Base-by-base conservation (phyloP, 495 filamentous ascomycete genomes). In the Penicillium turbatum region DNA sequence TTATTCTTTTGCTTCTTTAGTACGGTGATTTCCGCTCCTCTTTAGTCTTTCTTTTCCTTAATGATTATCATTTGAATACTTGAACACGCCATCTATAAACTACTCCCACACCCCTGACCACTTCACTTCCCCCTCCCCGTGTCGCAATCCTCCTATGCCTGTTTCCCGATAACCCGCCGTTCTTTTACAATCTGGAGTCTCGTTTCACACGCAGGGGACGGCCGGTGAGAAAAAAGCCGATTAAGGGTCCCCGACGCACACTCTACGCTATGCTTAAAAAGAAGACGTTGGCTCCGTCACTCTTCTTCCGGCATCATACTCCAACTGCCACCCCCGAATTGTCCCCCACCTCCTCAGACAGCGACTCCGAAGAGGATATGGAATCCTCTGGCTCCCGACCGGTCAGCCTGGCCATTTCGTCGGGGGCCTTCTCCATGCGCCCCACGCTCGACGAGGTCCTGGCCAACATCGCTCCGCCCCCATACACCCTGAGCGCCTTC, bases 401-500 rank as follows among this genome's bases (percentile, higher is more conserved):
- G 19, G 69, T 82, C 52, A 87, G 82, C 70, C 73, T 88, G 45
- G 70, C 80, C 30, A 82, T 85, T 70, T 78, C 82, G 26, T 56
- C 71, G 34, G 83, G 83, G 55, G 80, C 81, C 32, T 88, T 84
- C 58, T 86, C 84, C 16, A 86, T 87, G 65, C 80, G 87, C 54
- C 95, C 95, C 13, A 88, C 89, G 29, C 73, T 99, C 43, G 75
- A 85, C 43, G 92, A 97, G 57, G 90, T 99, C 12, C 80, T 99
- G 39, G 83, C 88, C 35, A 91, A 96, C 64, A 82, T 82, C 19
- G 88, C 95, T 48, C 86, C 89, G 0, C 85, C 90, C 35, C 95
- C 95, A 59, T 97, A 92, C 78, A 97, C 92, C 2, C 80, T 97
- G 15, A 82, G 82, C 58, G 93, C 95, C 19, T 97, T 99, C 72